Conservation (phyloP, 441 rosid genomes). For the Adansonia rubrostipa region DNA sequence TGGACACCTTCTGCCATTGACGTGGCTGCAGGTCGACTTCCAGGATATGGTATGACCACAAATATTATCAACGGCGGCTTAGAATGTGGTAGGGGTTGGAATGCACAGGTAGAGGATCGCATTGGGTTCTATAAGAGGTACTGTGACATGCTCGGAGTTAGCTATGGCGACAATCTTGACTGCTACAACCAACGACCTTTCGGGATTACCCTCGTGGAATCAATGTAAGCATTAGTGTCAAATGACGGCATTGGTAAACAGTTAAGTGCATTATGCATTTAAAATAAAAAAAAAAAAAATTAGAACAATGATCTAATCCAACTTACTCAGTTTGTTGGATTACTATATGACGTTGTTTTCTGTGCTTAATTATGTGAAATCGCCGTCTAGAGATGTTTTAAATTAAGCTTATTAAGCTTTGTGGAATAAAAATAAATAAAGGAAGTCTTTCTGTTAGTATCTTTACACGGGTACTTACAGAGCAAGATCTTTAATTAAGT, state of each 20-base stretch:
- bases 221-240: too few species aligned
- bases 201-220: too few species aligned
- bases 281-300: too few species aligned
- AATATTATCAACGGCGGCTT: neutral
- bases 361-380: neutral
- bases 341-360: neutral
- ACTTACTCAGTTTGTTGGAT: neutral
- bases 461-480: too few species aligned
- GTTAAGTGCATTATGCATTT: too few species aligned
- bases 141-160: conserved; percentile 33
- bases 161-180: conserved; percentile 37
- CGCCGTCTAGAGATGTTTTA: neutral
- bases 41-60: neutral
- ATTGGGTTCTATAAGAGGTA: conserved; percentile 64
- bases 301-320: too few species aligned
- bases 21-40: neutral
- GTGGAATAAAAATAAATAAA: too few species aligned
- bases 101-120: conserved; percentile 28
- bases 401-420: neutral
- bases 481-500: neutral
- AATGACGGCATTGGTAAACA: too few species aligned
- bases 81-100: neutral
- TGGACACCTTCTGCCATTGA: neutral
- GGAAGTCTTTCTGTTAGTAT: too few species aligned
- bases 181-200: conserved; percentile 40